These are phyloP conservation scores for Pyrenophora tritici-repentis DNA, from an alignment of 2,329 filamentous ascomycete genomes.

Conservation along the genomic window DNA sequence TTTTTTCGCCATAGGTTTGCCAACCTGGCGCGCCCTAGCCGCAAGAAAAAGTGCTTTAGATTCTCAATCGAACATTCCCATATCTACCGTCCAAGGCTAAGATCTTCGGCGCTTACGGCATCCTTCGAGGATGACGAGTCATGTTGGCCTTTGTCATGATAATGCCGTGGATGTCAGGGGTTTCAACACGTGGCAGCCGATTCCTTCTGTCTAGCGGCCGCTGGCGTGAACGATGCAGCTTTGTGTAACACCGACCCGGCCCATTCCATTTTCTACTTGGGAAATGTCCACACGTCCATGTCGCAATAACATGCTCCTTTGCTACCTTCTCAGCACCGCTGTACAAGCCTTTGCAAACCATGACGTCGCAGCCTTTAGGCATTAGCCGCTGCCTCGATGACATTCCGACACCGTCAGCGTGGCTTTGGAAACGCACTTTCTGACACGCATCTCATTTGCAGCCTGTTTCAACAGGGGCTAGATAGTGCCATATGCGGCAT, in stretches of 20 bases:
- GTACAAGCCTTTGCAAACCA: constrained; percentile 18
- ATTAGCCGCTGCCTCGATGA: constrained; percentile 18
- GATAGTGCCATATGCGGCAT: constrained; percentile 24
- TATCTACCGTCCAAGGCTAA: constrained; percentile 15
- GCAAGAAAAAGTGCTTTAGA: constrained; percentile 13
- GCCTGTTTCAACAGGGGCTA: constrained; percentile 30
- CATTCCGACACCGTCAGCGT: constrained; percentile 11
- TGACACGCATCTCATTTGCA: constrained; percentile 27
- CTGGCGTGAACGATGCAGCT: constrained; percentile 36
- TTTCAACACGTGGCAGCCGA: constrained; percentile 40
- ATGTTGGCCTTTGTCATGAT: constrained; percentile 27
- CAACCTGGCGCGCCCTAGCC: constrained; percentile 14
- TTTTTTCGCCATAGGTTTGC: constrained; percentile 4
- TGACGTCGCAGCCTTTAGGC: constrained; percentile 12
- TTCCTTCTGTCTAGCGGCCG: constrained; percentile 36
- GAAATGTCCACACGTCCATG: neutral
- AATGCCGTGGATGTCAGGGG: constrained; percentile 32
- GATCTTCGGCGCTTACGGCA: constrained; percentile 27
- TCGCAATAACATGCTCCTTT: constrained; percentile 5
- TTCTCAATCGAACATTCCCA: constrained; percentile 17
- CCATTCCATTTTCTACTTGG: constrained; percentile 5
- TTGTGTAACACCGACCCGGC: constrained; percentile 15
- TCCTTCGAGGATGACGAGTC: constrained; percentile 31
- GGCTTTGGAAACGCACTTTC: constrained; percentile 27
- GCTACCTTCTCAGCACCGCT: constrained; percentile 17